Evolutionary conservation across 768 basidiomycete genomes (phyloP), one percentile per base, ranked within the genome.

Genomic region (Tylopilus felleus): DNA sequence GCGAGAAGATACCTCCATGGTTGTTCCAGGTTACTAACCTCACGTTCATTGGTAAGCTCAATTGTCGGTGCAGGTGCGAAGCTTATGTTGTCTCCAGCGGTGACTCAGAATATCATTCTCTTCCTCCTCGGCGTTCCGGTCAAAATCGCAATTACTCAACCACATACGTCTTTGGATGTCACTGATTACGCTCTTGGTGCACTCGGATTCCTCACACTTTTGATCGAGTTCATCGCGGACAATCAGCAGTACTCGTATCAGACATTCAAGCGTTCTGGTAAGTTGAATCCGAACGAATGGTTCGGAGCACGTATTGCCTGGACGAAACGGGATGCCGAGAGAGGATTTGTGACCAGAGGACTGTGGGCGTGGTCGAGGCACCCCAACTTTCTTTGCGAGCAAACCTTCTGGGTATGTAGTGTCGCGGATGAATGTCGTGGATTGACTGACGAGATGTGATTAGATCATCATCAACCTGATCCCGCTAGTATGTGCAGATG

Each of bases 381-480:
- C 70, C 94, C 96, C 33, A 98, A 98, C 70, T 95, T 93, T 67
- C 73, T 86, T 1, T 93, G 90, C 68, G 96, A 98, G 68, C 93
- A 95, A 69, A 69, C 74, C 16, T 93, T 95, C 72, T 95, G 88
- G 88, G 87, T 89, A 58, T 39, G 82, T 74, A 16, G 1, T 21
- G 1, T 33, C 19, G 23, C 8, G 1, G 10, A 19, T 22, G 4
- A 13, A 47, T 23, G 19, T 8, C 8, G 17, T 8, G 22, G 22
- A 27, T 42, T 45, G n/a, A 52, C 52, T 60, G 21, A 63, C 21
- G 43, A 8, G 25, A 28, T 31, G 47, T 21, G 16, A 27, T 43
- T 60, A 90, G 88, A 77, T 82, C 72, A 79, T 89, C 51, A 80
- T 88, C 56, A 86, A 80, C 31, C 65, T 88, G 33, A 77, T 90